These are phyloP conservation scores for Nicotiana sylvestris DNA, from an alignment of 257 asterid species.

Conservation along the genomic window DNA sequence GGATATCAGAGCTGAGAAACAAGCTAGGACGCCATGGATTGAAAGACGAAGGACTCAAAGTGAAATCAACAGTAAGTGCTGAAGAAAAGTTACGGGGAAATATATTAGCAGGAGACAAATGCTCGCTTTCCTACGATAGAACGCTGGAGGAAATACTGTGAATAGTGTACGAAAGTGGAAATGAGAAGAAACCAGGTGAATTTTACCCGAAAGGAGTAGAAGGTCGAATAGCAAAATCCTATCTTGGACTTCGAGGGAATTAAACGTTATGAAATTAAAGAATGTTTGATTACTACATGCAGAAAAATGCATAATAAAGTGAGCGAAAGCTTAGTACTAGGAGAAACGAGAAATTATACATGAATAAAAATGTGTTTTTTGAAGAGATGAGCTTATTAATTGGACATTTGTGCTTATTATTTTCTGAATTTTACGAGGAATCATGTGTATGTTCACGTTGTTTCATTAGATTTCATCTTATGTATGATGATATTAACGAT, in stretches of 20 bases:
- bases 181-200: slow-evolving; percentile 55
- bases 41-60: slow-evolving; percentile 78
- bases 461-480: too few relatives aligned
- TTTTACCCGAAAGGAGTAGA: slow-evolving; percentile 72
- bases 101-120: slow-evolving; percentile 46
- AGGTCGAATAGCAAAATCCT: slow-evolving; percentile 62
- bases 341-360: too few relatives aligned
- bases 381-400: too few relatives aligned
- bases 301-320: not conserved
- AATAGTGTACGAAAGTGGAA: slow-evolving; percentile 59
- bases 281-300: not conserved
- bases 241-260: slow-evolving; percentile 13
- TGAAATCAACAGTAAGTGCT: slow-evolving; percentile 36
- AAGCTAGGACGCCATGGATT: slow-evolving; percentile 47
- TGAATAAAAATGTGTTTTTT: too few relatives aligned
- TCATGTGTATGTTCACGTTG: too few relatives aligned
- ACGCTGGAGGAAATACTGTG: slow-evolving; percentile 70
- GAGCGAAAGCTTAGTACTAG: not conserved
- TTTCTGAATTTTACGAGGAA: too few relatives aligned
- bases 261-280: not conserved
- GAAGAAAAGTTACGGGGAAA: slow-evolving; percentile 57
- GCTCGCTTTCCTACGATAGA: slow-evolving; percentile 51
- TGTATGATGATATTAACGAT: too few relatives aligned
- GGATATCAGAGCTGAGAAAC: slow-evolving; percentile 45
- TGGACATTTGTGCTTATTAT: too few relatives aligned